Base-by-base conservation (phyloP, 2,329 filamentous ascomycete genomes). In the Aspergillus quadricinctus region DNA sequence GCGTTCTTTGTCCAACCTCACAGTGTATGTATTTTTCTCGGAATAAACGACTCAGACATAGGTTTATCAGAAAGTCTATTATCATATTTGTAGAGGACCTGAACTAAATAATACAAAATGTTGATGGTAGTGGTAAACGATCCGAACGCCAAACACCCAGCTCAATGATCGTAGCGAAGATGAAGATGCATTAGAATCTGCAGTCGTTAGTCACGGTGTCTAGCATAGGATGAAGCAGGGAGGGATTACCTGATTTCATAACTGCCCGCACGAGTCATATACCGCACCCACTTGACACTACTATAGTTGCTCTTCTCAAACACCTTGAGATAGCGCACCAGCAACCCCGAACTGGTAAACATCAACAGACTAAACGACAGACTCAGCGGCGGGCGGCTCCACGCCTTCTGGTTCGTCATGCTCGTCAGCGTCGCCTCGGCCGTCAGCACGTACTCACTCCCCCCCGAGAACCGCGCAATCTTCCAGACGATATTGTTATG, bases 251-350 rank as follows among this genome's bases (percentile, higher is more conserved):
- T 83, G 72, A 99, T 96, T 78, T 99, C 94, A 75, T 99, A 99
- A 75, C 92, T 97, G 28, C 94, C 94, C 17, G 93, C 94, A 64
- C 93, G 86, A 19, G 94, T 99, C 94, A 99, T 97, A 76, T 99
- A 99, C 66, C 94, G 82, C 66, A 99, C 94, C 94, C 94, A 99
- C 76, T 99, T 99, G 50, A 99, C 94, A 70, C 92, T 96, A 61
- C 90, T 95, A 74, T 99, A 99, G 75, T 97, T 97, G 75, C 85
- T 94, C 86, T 99, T 99, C 79, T 99, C 94, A 78, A 99, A 99
- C 1, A 99, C 94, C 78, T 99, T 99, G 56, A 99, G 77, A 74
- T 99, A 99, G 50, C 95, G 81, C 56, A 99, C 94, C 62, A 99
- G 72, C 70, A 99, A 73, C 0, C 94, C 94, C 0, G 89, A 95